Conservation (phyloP, 148 eudicot species). For the Amaranthus hypochondriacus region DNA sequence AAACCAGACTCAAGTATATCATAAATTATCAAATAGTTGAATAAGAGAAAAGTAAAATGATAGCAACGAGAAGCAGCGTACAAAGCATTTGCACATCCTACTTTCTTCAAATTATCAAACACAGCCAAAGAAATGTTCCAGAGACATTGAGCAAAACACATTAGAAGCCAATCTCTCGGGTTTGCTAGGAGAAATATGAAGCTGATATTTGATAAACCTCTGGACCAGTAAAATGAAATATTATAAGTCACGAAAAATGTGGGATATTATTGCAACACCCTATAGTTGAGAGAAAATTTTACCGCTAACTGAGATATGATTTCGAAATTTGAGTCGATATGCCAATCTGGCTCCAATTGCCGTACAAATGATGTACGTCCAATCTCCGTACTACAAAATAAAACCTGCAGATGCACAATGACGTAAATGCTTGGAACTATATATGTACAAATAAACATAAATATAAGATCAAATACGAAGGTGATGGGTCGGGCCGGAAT, state of each 20-base stretch:
- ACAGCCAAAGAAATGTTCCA: constrained; percentile 85
- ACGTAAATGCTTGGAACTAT: no score
- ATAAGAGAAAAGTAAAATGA: not conserved
- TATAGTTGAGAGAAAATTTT: constrained; percentile 17
- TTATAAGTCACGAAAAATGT: constrained; percentile 16
- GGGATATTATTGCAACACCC: not conserved
- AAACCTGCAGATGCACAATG: constrained; percentile 51
- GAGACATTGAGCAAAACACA: constrained; percentile 56
- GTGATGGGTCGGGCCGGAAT: no score
- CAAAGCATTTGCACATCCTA: constrained; percentile 5
- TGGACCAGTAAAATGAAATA: constrained; percentile 32
- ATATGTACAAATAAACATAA: no score
- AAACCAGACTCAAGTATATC: not conserved
- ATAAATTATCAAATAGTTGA: not conserved
- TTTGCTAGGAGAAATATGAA: constrained; percentile 57
- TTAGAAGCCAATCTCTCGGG: constrained; percentile 62
- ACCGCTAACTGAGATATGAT: constrained; percentile 82
- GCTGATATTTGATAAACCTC: constrained; percentile 92
- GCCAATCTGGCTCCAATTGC: constrained; percentile 99
- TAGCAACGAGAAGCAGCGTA: not conserved
- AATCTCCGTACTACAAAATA: constrained; percentile 86
- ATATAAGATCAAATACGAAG: no score
- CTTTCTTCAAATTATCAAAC: constrained; percentile 32
- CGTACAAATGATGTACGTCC: constrained; percentile 94
- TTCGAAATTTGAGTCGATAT: constrained; percentile 84